These are phyloP conservation scores for Tetracladium setigerum DNA, from an alignment of 495 filamentous ascomycete genomes.

Conservation along the genomic window DNA sequence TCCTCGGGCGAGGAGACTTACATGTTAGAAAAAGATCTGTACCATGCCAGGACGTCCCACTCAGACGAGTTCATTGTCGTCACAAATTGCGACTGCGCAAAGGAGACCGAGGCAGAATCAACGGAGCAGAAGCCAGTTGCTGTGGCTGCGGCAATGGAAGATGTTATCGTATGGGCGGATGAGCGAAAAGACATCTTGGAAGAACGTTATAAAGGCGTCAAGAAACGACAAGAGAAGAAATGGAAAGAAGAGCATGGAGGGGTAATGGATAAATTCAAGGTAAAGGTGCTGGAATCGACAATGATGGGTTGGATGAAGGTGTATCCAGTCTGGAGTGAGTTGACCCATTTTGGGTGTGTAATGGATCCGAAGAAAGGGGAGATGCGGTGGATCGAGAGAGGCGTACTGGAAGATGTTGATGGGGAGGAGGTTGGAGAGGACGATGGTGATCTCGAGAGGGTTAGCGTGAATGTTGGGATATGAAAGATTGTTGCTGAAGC, in stretches of 20 bases:
- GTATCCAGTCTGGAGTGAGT: constrained; percentile 18
- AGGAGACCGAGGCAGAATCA: constrained; percentile 1
- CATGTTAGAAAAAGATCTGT: constrained; percentile 52
- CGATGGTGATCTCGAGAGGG: no score
- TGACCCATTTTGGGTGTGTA: constrained; percentile 17
- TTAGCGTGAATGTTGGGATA: no score
- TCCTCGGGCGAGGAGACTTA: constrained; percentile 36
- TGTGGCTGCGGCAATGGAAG: constrained; percentile 21
- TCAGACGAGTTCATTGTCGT: constrained; percentile 43
- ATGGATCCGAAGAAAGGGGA: constrained; percentile 15
- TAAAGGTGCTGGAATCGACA: constrained; percentile 6
- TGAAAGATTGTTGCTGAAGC: no score
- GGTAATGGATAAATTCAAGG: neutral
- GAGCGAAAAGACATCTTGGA: constrained; percentile 32
- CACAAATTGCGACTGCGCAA: constrained; percentile 46
- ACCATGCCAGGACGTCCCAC: constrained; percentile 29
- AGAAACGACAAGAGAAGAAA: constrained; percentile 14
- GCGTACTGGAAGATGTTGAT: neutral
- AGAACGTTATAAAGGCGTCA: constrained; percentile 30
- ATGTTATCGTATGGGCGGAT: constrained; percentile 34
- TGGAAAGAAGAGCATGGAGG: neutral
- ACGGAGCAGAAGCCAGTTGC: constrained; percentile 14
- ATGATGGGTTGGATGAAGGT: constrained; percentile 11
- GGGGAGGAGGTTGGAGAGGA: no score
- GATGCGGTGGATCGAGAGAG: constrained; percentile 12